Evolutionary conservation across 2,329 filamentous ascomycete species (phyloP).

Genomic region (Teratosphaeria pseudoeucalypti): DNA sequence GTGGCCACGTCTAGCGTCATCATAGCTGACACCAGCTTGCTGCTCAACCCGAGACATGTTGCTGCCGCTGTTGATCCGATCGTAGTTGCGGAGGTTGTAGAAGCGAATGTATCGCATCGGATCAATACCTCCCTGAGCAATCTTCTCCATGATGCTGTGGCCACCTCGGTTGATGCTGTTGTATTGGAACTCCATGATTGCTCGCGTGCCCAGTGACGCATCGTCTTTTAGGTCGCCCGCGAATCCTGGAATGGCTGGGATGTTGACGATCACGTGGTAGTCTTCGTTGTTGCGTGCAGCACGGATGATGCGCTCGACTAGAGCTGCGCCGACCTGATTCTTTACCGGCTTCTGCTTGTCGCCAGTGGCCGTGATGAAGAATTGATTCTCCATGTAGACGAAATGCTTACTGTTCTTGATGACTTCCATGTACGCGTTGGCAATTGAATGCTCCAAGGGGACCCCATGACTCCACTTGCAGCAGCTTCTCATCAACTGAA

Average conservation of each 20-base stretch:
- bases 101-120: constrained; percentile 67
- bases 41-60: constrained; percentile 52
- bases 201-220: constrained; percentile 63
- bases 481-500: constrained; percentile 60
- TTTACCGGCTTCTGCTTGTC: constrained; percentile 60
- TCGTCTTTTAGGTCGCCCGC: constrained; percentile 68
- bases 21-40: constrained; percentile 56
- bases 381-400: constrained; percentile 98
- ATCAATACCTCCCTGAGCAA: constrained; percentile 56
- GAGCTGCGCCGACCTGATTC: constrained; percentile 69
- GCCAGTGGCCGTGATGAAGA: constrained; percentile 75
- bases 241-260: constrained; percentile 73
- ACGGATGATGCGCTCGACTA: constrained; percentile 65
- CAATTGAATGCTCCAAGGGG: constrained; percentile 67
- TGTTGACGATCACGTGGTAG: constrained; percentile 67
- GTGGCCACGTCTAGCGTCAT: constrained; percentile 53
- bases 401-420: constrained; percentile 89
- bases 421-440: constrained; percentile 87
- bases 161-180: constrained; percentile 67
- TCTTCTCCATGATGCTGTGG: constrained; percentile 64
- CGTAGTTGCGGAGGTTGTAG: constrained; percentile 76
- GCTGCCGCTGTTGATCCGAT: constrained; percentile 63
- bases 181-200: constrained; percentile 86
- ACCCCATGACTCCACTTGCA: constrained; percentile 48
- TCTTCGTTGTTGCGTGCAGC: constrained; percentile 55